phyloP scores from a whole-genome alignment of 805 yeast species.

The Kurtzmaniella cleridarum region DNA sequence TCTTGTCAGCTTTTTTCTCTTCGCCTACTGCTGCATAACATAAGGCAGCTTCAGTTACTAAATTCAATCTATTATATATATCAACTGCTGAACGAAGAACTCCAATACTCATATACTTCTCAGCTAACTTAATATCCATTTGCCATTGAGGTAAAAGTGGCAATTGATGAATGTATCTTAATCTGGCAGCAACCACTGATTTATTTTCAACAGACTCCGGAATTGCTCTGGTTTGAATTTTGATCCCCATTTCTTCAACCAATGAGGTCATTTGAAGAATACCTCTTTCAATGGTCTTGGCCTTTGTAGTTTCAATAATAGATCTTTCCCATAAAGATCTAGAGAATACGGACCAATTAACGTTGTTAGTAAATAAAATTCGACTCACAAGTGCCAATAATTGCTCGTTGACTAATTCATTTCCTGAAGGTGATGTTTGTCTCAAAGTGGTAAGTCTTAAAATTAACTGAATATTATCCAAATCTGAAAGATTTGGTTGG shows the following conservation, averaged over 20 bases:
- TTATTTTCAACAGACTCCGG: conserved; percentile 37
- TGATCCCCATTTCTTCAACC: conserved; percentile 80
- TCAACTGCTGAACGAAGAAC: conserved; percentile 82
- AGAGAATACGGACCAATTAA: conserved; percentile 75
- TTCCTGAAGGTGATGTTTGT: conserved; percentile 67
- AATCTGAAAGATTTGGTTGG: conserved; percentile 66
- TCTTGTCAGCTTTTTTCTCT: conserved; percentile 56
- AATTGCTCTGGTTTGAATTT: conserved; percentile 50
- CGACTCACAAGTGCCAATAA: conserved; percentile 71
- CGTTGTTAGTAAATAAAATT: conserved; percentile 50
- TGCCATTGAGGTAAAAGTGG: conserved; percentile 82
- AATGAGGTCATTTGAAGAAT: conserved; percentile 87
- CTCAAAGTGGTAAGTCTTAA: conserved; percentile 59
- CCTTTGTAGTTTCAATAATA: conserved; percentile 67
- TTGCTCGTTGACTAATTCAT: conserved; percentile 75
- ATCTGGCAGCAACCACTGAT: conserved; percentile 36
- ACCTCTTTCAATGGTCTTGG: conserved; percentile 91
- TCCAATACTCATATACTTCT: conserved; percentile 80
- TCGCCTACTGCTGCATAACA: conserved; percentile 86
- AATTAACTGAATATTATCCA: conserved; percentile 71
- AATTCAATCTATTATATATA: conserved; percentile 71
- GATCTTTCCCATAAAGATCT: conserved; percentile 90
- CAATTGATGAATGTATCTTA: conserved; percentile 65
- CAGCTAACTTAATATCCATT: conserved; percentile 78
- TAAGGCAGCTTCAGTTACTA: conserved; percentile 80